Evolutionary conservation across 768 basidiomycete species (phyloP).

Genomic region (Lactarius sp.): DNA sequence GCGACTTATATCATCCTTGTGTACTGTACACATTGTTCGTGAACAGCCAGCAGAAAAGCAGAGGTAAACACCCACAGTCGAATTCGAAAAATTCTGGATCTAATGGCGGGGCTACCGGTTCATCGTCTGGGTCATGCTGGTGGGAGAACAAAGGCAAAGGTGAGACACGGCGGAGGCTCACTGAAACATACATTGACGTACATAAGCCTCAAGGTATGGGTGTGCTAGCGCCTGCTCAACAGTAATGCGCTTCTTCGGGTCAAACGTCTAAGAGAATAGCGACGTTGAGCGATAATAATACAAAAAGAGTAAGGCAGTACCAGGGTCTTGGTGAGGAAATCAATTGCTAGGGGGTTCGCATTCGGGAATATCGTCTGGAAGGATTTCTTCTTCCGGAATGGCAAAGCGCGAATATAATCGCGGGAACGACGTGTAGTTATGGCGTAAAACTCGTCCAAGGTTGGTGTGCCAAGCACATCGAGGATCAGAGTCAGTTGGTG

Average conservation of each 20-base stretch:
- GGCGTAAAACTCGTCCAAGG: constrained; percentile 95
- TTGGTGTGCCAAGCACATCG: constrained; percentile 95
- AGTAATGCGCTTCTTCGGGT: constrained; percentile 94
- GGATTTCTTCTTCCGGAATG: constrained; percentile 83
- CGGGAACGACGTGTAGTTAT: constrained; percentile 89
- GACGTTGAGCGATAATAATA: not conserved
- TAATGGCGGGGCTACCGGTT: constrained; percentile 92
- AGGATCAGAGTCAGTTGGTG: constrained; percentile 94
- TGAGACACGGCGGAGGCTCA: not conserved
- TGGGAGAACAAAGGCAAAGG: not conserved
- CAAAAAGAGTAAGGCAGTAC: constrained; percentile 36
- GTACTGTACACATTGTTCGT: constrained; percentile 44
- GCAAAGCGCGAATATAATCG: constrained; percentile 92
- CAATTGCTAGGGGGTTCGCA: constrained; percentile 72
- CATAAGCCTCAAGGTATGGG: constrained; percentile 91
- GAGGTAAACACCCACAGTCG: constrained; percentile 56
- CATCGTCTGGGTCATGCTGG: constrained; percentile 93
- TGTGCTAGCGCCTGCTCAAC: constrained; percentile 94
- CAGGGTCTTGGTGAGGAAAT: constrained; percentile 80
- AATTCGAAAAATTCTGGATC: constrained; percentile 97
- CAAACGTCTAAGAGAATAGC: constrained; percentile 65
- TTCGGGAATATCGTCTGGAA: constrained; percentile 88
- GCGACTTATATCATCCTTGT: constrained; percentile 93
- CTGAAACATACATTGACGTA: constrained; percentile 36
- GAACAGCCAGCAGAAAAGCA: not conserved